Percentiles rank a stretch among this genome's conserved stretches.
These are phyloP conservation scores for Irpex rosettiformis DNA, from an alignment of 1,284 basidiomycete species.

Conservation along the genomic window DNA sequence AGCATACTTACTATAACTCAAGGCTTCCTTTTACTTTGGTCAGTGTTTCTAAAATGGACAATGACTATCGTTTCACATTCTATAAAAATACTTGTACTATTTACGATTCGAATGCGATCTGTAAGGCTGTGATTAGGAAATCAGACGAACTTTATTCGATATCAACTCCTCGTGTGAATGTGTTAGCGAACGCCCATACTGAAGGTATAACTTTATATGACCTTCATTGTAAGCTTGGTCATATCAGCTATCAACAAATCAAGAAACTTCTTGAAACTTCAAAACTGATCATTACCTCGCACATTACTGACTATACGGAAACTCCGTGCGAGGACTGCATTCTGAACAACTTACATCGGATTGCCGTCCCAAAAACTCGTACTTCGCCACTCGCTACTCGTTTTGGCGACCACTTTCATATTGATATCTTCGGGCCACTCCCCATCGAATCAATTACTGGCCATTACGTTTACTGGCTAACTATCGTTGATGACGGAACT, in stretches of 20 bases:
- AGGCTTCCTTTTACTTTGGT: not conserved
- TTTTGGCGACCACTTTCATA: not conserved
- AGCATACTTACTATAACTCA: not conserved
- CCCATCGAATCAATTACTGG: too few species aligned
- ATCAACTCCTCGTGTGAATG: not conserved
- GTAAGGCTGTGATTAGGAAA: not conserved
- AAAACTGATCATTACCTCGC: not conserved
- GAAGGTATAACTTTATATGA: not conserved
- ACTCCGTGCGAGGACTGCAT: not conserved
- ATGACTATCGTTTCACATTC: not conserved
- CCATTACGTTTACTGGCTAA: too few species aligned
- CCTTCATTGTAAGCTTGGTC: not conserved
- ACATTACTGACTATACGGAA: not conserved
- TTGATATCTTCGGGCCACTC: too few species aligned
- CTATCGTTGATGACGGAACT: too few species aligned
- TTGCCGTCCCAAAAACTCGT: not conserved
- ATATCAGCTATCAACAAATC: not conserved
- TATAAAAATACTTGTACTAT: not conserved
- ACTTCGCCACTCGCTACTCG: not conserved
- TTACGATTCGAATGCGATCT: not conserved
- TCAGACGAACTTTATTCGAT: not conserved
- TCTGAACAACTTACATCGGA: not conserved
- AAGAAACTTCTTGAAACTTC: not conserved
- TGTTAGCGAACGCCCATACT: not conserved
- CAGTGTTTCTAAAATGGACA: not conserved